Percentiles rank a stretch among this genome's conserved stretches.
Conservation (phyloP, 176 grass and related monocot species). For the Alloteropsis semialata region DNA sequence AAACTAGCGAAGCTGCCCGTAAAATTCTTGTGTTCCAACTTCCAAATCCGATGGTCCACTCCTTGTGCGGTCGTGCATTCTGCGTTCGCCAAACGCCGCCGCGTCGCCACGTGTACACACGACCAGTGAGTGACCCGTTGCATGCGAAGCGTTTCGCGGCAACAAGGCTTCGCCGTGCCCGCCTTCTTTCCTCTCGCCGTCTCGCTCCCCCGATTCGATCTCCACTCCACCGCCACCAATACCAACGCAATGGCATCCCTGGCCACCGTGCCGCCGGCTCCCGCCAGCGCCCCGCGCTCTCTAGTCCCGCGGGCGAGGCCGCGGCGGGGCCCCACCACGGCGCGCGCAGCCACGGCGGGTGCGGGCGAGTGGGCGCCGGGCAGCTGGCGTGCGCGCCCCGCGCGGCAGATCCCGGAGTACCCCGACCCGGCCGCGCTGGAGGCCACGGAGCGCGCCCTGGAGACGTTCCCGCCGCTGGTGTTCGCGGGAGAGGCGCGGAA, state of each 20-base stretch:
- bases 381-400: constrained; percentile 35
- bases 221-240: background rate
- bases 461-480: constrained; percentile 27
- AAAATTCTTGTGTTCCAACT: background rate
- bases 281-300: background rate
- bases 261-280: background rate
- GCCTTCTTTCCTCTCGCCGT: background rate
- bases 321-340: background rate
- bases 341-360: background rate
- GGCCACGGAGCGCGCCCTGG: background rate
- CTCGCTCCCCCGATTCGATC: background rate
- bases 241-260: background rate
- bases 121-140: background rate
- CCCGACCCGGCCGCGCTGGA: constrained; percentile 18
- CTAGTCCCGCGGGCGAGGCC: background rate
- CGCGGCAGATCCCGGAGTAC: constrained; percentile 36
- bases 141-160: background rate
- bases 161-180: background rate
- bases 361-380: constrained; percentile 9
- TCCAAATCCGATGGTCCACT: background rate
- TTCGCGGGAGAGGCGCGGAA: constrained; percentile 34
- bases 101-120: background rate
- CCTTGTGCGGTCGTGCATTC: background rate
- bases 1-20: background rate
- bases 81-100: background rate